Base-by-base conservation (phyloP, 805 yeast genomes). In the Zygoascus biomembranicola region DNA sequence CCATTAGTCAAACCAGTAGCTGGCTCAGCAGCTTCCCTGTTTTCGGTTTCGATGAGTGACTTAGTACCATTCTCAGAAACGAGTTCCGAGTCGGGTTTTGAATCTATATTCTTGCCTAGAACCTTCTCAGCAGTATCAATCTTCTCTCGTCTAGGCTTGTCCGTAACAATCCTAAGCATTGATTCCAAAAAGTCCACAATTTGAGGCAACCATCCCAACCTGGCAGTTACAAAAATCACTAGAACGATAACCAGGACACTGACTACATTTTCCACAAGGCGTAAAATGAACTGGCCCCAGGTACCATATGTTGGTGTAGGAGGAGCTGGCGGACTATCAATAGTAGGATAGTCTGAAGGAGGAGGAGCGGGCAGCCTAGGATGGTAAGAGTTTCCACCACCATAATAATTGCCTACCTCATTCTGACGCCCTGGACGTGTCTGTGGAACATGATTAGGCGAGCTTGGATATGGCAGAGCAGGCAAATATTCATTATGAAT, bases 191-290 rank as follows among this genome's bases (percentile, higher is more conserved):
- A 41, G 41, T 59, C 63, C 28, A 58, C 56, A 13, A 61, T 26
- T 42, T 61, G 63, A 1, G 65, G 65, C 28, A 60, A 51, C 57
- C 59, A 58, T 8, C 63, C 64, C 23, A 62, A 47, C 43, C 61
- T 46, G 2, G 61, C 39, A 13, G 63, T 66, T 1, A 71, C 58
- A 8, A 66, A 58, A 3, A 66, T 51, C 1, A 67, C 32, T 1
- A 51, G 56, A 20, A 47, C 57, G 10, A 73, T 57, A 2, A 73
- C 55, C 5, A 70, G 37, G n/a, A 74, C 57, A 51, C 74, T 65
- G 41, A 73, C 50, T 2, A 75, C 63, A 48, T 75, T 74, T 58
- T 77, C 80, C 3, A 75, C 48, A 35, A 52, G 67, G 53, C 68
- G 57, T 28, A 43, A 37, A 2, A 57, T 23, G 32, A 63, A 43